phyloP scores from a whole-genome alignment of 2,329 filamentous ascomycete species.

The Dactylellina cionopaga region DNA sequence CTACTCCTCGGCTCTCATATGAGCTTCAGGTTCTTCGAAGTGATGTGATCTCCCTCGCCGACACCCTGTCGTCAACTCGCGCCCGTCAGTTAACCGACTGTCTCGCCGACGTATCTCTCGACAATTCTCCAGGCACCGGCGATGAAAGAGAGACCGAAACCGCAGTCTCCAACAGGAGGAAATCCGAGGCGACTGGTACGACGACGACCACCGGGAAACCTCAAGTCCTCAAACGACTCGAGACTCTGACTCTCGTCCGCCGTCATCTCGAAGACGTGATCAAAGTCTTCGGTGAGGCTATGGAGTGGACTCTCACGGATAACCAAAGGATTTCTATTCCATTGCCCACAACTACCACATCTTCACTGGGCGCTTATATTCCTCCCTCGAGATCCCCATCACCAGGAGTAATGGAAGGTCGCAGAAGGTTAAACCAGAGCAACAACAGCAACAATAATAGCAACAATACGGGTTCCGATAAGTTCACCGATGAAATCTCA shows the following conservation, averaged over 20 bases:
- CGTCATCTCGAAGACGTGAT: constrained; percentile 88
- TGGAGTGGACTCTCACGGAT: constrained; percentile 77
- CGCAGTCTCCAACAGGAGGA: background rate
- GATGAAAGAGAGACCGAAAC: background rate
- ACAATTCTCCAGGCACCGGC: constrained; percentile 1
- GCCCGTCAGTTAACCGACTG: constrained; percentile 42
- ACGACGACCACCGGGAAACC: constrained; percentile 45
- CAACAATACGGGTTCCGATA: constrained; percentile 31
- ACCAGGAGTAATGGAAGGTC: constrained; percentile 53
- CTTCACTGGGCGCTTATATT: constrained; percentile 47
- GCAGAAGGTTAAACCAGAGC: constrained; percentile 45
- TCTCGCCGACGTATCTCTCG: constrained; percentile 38
- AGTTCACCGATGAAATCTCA: constrained; percentile 56
- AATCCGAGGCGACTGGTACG: background rate
- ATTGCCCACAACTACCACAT: constrained; percentile 24
- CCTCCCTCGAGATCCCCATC: constrained; percentile 47
- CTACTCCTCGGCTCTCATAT: constrained; percentile 87
- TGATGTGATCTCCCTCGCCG: constrained; percentile 55
- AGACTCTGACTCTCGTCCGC: constrained; percentile 83
- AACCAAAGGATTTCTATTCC: constrained; percentile 44
- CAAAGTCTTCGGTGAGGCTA: constrained; percentile 89
- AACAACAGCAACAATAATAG: constrained; percentile 5
- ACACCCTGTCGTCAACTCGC: constrained; percentile 42
- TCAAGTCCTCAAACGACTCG: constrained; percentile 69
- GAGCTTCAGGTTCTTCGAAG: constrained; percentile 64